Conservation (phyloP, 208 protist species). For the Strigomonas culicis region DNA sequence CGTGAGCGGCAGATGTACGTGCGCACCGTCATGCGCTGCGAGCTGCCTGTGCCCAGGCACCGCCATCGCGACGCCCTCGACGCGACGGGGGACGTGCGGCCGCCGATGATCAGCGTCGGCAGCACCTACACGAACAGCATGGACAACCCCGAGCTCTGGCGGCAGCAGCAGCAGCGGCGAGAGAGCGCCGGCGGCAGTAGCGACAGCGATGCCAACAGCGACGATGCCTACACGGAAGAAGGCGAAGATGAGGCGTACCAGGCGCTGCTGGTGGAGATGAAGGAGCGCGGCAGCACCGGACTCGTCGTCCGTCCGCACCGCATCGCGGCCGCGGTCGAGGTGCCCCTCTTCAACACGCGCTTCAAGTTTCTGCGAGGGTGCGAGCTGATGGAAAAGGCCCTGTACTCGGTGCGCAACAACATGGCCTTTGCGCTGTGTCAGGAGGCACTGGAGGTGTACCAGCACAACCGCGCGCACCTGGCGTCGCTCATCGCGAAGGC, state of each 20-base stretch:
- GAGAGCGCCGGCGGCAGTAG: background rate
- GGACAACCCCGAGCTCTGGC: background rate
- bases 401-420: constrained; percentile 40
- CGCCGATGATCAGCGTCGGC: no score
- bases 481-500: constrained; percentile 16
- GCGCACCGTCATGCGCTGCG: background rate
- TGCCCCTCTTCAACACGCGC: background rate
- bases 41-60: background rate
- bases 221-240: background rate
- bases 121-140: no score
- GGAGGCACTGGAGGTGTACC: constrained; percentile 28
- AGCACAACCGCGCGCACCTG: constrained; percentile 18
- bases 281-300: background rate
- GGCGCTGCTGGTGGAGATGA: background rate
- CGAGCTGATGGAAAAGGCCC: constrained; percentile 20
- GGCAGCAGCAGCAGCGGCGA: background rate
- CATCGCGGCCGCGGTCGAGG: background rate
- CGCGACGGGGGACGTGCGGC: no score
- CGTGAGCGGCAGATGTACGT: background rate
- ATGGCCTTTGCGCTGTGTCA: constrained; percentile 37
- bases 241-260: background rate
- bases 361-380: background rate
- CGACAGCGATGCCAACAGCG: background rate
- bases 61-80: no score
- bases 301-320: background rate